Evolutionary conservation across 192 early-diverging fungal genomes (phyloP).

Genomic region (Jimgerdemannia flammicorona): DNA sequence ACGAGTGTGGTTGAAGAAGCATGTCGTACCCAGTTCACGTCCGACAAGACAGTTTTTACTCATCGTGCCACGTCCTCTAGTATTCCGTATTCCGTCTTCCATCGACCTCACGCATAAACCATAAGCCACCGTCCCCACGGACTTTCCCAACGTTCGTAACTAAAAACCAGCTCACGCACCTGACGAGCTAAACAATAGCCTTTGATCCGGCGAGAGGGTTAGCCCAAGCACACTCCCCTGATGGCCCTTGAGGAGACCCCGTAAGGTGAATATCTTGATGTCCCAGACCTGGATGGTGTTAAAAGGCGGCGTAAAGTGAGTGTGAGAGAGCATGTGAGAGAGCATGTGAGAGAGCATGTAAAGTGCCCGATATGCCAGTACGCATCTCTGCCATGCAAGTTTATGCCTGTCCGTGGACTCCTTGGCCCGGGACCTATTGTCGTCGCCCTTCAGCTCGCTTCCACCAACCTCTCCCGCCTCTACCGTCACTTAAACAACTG

Average conservation of each 20-base stretch:
- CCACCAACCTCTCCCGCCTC: neutral
- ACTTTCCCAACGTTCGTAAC: slow-evolving; percentile 18
- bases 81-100: neutral
- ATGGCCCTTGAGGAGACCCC: slow-evolving; percentile 44
- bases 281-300: slow-evolving; percentile 40
- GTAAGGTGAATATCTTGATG: slow-evolving; percentile 42
- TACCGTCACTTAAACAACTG: neutral
- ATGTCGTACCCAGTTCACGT: neutral
- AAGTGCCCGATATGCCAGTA: neutral
- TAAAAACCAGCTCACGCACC: slow-evolving; percentile 32
- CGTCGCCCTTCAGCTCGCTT: neutral
- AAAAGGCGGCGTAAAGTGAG: neutral
- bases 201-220: slow-evolving; percentile 39
- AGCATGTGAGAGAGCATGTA: too few relatives aligned
- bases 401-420: too few relatives aligned
- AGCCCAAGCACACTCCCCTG: slow-evolving; percentile 44
- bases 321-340: too few relatives aligned
- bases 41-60: too few relatives aligned
- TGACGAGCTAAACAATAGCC: slow-evolving; percentile 50
- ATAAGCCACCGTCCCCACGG: neutral
- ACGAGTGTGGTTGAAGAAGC: neutral
- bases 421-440: too few relatives aligned
- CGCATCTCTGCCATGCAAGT: neutral
- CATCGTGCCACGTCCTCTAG: neutral
- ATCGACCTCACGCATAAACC: neutral